phyloP scores from a whole-genome alignment of 2,329 filamentous ascomycete genomes.

The Septoria petroselini region DNA sequence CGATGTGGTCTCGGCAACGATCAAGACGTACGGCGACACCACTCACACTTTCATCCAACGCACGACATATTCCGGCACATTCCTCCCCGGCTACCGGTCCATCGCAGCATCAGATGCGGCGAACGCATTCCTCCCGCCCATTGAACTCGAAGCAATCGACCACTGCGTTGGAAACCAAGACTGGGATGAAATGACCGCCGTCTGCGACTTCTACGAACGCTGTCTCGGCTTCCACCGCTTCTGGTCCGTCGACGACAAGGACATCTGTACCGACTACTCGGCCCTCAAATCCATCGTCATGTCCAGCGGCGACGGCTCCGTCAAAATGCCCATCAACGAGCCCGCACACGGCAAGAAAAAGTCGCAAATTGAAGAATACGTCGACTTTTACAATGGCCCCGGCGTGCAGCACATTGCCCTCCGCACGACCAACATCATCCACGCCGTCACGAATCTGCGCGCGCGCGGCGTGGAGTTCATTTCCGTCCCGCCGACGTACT shows the following conservation, averaged over 20 bases:
- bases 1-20: constrained; percentile 71
- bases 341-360: constrained; percentile 86
- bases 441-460: constrained; percentile 71
- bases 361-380: constrained; percentile 84
- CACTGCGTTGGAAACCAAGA: constrained; percentile 97
- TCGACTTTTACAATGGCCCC: constrained; percentile 83
- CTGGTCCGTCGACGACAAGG: constrained; percentile 92
- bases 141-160: constrained; percentile 74
- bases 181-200: constrained; percentile 79
- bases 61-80: constrained; percentile 65
- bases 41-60: constrained; percentile 87
- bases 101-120: constrained; percentile 46
- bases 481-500: constrained; percentile 81
- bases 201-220: constrained; percentile 74
- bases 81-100: constrained; percentile 77
- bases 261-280: constrained; percentile 90
- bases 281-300: constrained; percentile 88
- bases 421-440: constrained; percentile 74
- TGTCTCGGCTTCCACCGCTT: constrained; percentile 92
- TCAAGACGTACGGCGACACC: constrained; percentile 91
- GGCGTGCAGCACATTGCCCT: constrained; percentile 94
- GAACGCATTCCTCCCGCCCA: constrained; percentile 55
- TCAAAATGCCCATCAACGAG: constrained; percentile 99
- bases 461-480: constrained; percentile 93
- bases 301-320: constrained; percentile 68